These are phyloP conservation scores for Aspergillus sp. DNA, from an alignment of 2,329 filamentous ascomycete species.

Conservation along the genomic window DNA sequence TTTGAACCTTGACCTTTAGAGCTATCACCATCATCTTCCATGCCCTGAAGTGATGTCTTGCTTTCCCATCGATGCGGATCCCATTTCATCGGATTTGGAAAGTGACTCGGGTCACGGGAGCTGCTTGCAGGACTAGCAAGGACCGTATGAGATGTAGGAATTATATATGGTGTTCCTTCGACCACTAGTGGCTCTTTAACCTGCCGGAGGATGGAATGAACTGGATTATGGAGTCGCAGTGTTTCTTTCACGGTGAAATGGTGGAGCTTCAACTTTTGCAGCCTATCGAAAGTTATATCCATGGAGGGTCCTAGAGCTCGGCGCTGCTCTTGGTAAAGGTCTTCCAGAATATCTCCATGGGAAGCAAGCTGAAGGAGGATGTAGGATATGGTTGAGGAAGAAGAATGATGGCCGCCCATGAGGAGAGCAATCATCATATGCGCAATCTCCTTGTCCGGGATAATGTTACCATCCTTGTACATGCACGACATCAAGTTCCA, in stretches of 20 bases:
- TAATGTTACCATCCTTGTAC: constrained; percentile 66
- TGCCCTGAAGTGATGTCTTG: constrained; percentile 15
- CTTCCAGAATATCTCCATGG: constrained; percentile 63
- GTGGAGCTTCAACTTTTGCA: constrained; percentile 58
- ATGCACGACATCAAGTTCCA: constrained; percentile 70
- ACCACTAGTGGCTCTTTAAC: constrained; percentile 64
- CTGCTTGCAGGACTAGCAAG: constrained; percentile 75
- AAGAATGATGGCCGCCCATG: constrained; percentile 81
- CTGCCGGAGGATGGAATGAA: constrained; percentile 69
- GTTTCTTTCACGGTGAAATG: constrained; percentile 67
- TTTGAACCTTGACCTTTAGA: constrained; percentile 56
- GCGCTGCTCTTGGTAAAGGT: constrained; percentile 65
- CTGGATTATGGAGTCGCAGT: constrained; percentile 64
- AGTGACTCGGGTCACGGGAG: constrained; percentile 53
- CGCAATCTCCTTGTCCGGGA: constrained; percentile 72
- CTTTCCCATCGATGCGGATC: constrained; percentile 60
- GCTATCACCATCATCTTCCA: constrained; percentile 60
- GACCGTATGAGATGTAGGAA: constrained; percentile 73
- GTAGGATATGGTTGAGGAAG: constrained; percentile 72
- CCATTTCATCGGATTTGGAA: constrained; percentile 56
- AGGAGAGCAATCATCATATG: constrained; percentile 84
- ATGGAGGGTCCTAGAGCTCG: constrained; percentile 40
- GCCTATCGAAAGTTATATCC: constrained; percentile 52
- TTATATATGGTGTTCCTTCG: constrained; percentile 55
- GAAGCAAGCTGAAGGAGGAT: constrained; percentile 70